Base-by-base conservation (phyloP, 805 yeast species). In the Yamadazyma philogaea region DNA sequence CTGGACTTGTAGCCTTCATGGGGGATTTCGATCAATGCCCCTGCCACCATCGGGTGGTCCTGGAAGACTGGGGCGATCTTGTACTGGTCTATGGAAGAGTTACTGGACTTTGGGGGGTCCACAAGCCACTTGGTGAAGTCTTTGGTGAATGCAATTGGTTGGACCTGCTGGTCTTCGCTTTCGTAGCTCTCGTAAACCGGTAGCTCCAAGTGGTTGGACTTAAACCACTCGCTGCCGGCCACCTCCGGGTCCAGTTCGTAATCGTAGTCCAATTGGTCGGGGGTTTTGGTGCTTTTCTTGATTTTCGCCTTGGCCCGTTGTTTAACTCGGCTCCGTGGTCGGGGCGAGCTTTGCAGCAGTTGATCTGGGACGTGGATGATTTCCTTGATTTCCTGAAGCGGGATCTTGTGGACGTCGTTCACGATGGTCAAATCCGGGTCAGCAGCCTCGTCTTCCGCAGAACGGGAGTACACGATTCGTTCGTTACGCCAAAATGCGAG, bases 401-500 rank as follows among this genome's bases (percentile, higher is more conserved):
- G 75, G 6, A 77, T 69, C 26, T 60, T 60, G 12, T 54, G 49
- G 18, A 66, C 60, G 42, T 65, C 68, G 11, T 48, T 50, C 15
- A 57, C 54, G 27, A 68, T 50, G 2, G 70, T 65, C 15, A 71
- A 64, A 41, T 77, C 77, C 4, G 76, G 72, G 43, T 72, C 75
- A 14, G 50, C 57, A 3, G 35, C 44, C 15, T 51, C 60, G 6
- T 64, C 53, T 30, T 60, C 64, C 30, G 49, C 27, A 6, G 70
- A 68, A 28, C 65, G 48, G 1, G 65, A 52, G 54, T 84, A 88
- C 3, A 85, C 76, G 22, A 84, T 76, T 46, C 79, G 70, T 61
- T 88, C 96, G 54, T 85, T 86, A 57, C 85, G 77, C 96, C 96
- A 88, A 57, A 74, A 85, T 2, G 87, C 90, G 48, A 88, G 64